Percentiles rank a stretch among this genome's conserved stretches.
phyloP scores from a whole-genome alignment of 495 filamentous ascomycete species.

The Trichocladium uniseriatum region DNA sequence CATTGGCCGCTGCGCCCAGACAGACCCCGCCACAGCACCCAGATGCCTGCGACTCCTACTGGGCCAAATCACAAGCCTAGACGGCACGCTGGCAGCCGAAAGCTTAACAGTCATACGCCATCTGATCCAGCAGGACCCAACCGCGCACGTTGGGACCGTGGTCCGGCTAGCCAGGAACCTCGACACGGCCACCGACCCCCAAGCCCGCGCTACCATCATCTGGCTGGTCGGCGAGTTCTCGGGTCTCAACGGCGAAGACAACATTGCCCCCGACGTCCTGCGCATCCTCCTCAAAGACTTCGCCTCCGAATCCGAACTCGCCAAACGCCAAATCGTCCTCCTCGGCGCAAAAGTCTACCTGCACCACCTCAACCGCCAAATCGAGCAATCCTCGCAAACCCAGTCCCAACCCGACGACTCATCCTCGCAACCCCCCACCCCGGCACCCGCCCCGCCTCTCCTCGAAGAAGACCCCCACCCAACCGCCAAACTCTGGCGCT shows the following conservation, averaged over 20 bases:
- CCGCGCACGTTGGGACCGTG: slow-evolving; percentile 66
- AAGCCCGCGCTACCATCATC: slow-evolving; percentile 84
- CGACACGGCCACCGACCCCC: slow-evolving; percentile 71
- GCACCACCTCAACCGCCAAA: slow-evolving; percentile 63
- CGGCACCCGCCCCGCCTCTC: background rate
- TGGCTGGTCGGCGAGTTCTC: slow-evolving; percentile 97
- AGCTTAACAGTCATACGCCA: slow-evolving; percentile 88
- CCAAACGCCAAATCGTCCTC: slow-evolving; percentile 84
- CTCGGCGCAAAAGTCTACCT: slow-evolving; percentile 92
- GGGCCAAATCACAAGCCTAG: slow-evolving; percentile 70
- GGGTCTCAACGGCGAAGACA: slow-evolving; percentile 63
- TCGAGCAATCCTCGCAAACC: slow-evolving; percentile 25
- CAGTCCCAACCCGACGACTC: background rate
- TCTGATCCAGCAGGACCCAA: slow-evolving; percentile 84
- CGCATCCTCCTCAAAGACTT: slow-evolving; percentile 83
- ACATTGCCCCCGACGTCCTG: slow-evolving; percentile 87
- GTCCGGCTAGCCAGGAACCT: slow-evolving; percentile 86
- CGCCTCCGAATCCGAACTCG: slow-evolving; percentile 68
- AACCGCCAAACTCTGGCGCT: slow-evolving; percentile 68
- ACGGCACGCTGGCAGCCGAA: slow-evolving; percentile 81
- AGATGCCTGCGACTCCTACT: slow-evolving; percentile 76
- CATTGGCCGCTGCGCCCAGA: slow-evolving; percentile 86
- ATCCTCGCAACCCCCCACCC: background rate
- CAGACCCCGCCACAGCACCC: slow-evolving; percentile 54
- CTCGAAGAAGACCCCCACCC: slow-evolving; percentile 51